Base-by-base conservation (phyloP, 768 basidiomycete genomes). In the Boletus rubroflammeus region DNA sequence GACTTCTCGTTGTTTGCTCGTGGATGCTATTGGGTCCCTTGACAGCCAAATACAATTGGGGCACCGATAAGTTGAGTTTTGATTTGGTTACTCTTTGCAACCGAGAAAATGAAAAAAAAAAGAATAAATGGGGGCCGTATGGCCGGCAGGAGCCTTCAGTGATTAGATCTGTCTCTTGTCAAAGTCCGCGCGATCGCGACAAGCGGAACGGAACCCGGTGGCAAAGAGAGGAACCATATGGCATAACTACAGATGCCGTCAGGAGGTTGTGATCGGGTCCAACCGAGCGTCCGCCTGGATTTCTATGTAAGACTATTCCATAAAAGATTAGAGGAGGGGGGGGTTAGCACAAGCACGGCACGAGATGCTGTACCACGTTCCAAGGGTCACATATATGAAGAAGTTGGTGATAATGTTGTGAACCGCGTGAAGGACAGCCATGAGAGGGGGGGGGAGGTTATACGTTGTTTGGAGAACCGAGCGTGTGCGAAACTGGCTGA, bases 141-240 rank as follows among this genome's bases (percentile, higher is more conserved):
- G 39, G 21, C 57, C 58, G 60, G 50, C 48, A 59, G 57, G 35
- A 53, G 45, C 29, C 19, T 54, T 36, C 25, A 46, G 41, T 54
- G 68, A 63, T 64, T 66, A 52, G 62, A 69, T 62, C 64, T 57
- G 53, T 55, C 49, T 50, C 26, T 50, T 35, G 56, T 55, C 44
- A 51, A 62, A 51, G 48, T 60, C 67, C 66, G 65, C 66, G 53
- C 59, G 61, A 65, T 65, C 55, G 51, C 52, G 53, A 53, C 53
- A 46, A 54, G 54, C 63, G 68, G 63, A 47, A 68, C 67, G 66
- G 59, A 64, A 57, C 54, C 67, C 65, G 67, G 61, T 65, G 68
- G 58, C 58, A 44, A 46, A 40, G 57, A 44, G 42, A 48, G 29
- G 45, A 35, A 34, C 62, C 64, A 64, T 67, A 62, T 67, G 65